phyloP scores from a whole-genome alignment of 331 rosid genomes.

The Malus hybrid region DNA sequence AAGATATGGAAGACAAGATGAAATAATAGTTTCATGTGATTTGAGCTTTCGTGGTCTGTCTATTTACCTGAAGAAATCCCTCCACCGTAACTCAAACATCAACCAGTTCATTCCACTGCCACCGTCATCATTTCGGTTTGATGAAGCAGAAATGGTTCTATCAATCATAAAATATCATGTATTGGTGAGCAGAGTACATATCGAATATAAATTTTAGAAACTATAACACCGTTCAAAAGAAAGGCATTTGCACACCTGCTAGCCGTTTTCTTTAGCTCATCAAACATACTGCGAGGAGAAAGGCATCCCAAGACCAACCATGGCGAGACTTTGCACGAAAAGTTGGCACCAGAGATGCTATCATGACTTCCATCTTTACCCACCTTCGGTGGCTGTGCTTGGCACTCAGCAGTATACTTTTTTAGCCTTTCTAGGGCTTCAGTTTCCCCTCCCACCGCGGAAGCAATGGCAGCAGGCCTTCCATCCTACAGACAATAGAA shows the following conservation, averaged over 20 bases:
- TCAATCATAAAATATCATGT: constrained; percentile 10
- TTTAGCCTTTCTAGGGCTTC: constrained; percentile 80
- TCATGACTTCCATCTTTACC: constrained; percentile 45
- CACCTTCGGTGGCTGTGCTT: constrained; percentile 64
- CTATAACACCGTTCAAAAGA: not conserved
- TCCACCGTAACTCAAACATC: constrained; percentile 92
- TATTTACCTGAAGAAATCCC: constrained; percentile 97
- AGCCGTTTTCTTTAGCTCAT: constrained; percentile 72
- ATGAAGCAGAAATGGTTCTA: constrained; percentile 52
- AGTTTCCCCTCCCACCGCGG: constrained; percentile 91
- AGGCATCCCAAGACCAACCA: constrained; percentile 97
- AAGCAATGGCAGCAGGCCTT: constrained; percentile 44
- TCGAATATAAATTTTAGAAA: not conserved
- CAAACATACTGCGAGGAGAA: constrained; percentile 83
- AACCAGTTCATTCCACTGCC: constrained; percentile 80
- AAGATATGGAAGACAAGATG: not conserved
- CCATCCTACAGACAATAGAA: constrained; percentile 46
- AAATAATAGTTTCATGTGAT: not conserved
- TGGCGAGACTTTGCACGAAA: constrained; percentile 95
- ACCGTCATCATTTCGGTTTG: constrained; percentile 40
- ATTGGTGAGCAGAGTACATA: constrained; percentile 8
- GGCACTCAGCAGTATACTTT: constrained; percentile 77
- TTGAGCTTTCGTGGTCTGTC: not conserved
- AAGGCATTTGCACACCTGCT: constrained; percentile 40
- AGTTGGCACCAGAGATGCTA: constrained; percentile 84